phyloP scores from a whole-genome alignment of 2,329 filamentous ascomycete genomes.

The Lasiodiplodia hormozganensis region DNA sequence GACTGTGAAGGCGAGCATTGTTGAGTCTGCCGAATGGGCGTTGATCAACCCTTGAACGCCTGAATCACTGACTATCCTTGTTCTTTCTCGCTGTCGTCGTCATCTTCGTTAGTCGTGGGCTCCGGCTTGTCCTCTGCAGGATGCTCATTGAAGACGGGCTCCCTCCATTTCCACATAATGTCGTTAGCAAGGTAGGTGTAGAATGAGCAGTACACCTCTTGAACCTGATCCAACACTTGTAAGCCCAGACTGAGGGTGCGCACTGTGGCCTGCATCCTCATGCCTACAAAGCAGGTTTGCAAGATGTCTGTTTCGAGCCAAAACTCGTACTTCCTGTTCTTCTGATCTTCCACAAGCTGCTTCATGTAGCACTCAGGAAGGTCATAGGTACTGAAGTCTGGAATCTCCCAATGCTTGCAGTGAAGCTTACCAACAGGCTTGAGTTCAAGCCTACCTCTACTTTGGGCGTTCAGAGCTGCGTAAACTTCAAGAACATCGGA shows the following conservation, averaged over 20 bases:
- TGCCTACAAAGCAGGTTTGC: constrained; percentile 65
- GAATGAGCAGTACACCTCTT: constrained; percentile 51
- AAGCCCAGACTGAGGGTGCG: constrained; percentile 11
- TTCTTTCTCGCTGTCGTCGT: not conserved
- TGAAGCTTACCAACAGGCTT: constrained; percentile 60
- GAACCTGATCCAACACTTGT: constrained; percentile 44
- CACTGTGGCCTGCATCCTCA: constrained; percentile 50
- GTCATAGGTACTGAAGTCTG: constrained; percentile 47
- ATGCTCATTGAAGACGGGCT: constrained; percentile 8
- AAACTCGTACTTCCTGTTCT: constrained; percentile 54
- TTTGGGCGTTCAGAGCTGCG: constrained; percentile 40
- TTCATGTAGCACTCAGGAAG: constrained; percentile 43
- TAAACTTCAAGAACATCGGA: constrained; percentile 58
- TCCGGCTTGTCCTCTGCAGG: not conserved
- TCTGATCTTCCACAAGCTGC: constrained; percentile 44
- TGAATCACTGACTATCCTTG: not conserved
- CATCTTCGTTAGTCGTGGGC: not conserved
- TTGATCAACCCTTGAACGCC: constrained; percentile 2
- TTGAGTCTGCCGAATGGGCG: not conserved
- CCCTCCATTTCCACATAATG: constrained; percentile 36
- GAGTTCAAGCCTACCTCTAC: constrained; percentile 51
- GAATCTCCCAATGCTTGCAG: constrained; percentile 59
- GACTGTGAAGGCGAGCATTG: constrained; percentile 5
- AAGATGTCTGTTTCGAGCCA: constrained; percentile 71
- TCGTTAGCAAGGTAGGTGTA: constrained; percentile 54